These are phyloP conservation scores for Phlebiopsis gigantea DNA, from an alignment of 768 basidiomycete species.

Conservation along the genomic window DNA sequence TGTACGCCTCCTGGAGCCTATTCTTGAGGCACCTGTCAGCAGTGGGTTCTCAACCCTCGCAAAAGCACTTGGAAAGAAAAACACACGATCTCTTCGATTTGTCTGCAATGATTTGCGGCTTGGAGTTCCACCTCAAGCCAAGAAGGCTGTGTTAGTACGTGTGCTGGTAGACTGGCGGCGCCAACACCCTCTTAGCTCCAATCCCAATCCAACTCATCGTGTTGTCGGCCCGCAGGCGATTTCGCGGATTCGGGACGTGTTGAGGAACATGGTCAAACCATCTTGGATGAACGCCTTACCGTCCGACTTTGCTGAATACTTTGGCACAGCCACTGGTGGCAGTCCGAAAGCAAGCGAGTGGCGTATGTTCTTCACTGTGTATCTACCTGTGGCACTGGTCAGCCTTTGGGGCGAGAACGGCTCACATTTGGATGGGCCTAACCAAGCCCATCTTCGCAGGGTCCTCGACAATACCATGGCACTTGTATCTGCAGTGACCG, in stretches of 20 bases:
- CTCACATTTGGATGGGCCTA: neutral
- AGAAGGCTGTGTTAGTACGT: neutral
- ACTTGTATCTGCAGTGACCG: conserved; percentile 8
- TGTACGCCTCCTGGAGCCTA: neutral
- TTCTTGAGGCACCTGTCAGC: neutral
- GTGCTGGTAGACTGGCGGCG: neutral
- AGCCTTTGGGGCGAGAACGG: conserved; percentile 33
- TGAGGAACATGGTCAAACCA: conserved; percentile 6
- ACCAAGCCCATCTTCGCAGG: neutral
- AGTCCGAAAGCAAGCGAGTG: conserved; percentile 26
- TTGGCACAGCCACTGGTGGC: conserved; percentile 12
- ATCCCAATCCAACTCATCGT: too few species aligned
- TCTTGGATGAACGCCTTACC: conserved; percentile 16
- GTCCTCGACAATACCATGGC: conserved; percentile 10
- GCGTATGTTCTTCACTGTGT: conserved; percentile 27
- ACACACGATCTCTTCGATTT: neutral
- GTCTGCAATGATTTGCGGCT: neutral
- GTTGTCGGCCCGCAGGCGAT: neutral
- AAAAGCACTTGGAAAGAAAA: neutral
- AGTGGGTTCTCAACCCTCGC: neutral
- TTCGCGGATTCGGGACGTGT: neutral
- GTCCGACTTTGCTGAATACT: conserved; percentile 5
- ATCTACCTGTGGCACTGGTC: conserved; percentile 32
- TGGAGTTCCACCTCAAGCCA: neutral
- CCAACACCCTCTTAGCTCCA: neutral